phyloP scores from a whole-genome alignment of 1,139 yeast genomes.

The Lodderomyces parapsilosis region DNA sequence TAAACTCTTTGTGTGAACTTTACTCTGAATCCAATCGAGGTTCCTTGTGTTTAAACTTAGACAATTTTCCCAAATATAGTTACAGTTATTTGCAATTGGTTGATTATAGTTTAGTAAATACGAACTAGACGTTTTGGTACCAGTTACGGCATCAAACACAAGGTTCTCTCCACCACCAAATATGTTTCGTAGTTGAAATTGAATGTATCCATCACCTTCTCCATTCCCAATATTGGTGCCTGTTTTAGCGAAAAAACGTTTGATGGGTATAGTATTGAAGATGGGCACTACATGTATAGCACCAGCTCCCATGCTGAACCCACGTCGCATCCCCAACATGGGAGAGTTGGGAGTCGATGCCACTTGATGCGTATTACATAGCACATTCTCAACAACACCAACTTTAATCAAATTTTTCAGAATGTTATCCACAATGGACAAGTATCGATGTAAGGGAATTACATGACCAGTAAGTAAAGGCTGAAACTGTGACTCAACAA shows the following conservation, averaged over 20 bases:
- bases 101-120: slow-evolving; percentile 61
- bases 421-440: slow-evolving; percentile 41
- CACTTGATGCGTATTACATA: slow-evolving; percentile 38
- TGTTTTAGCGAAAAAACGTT: slow-evolving; percentile 72
- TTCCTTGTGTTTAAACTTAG: slow-evolving; percentile 58
- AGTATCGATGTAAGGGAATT: slow-evolving; percentile 35
- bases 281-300: slow-evolving; percentile 50
- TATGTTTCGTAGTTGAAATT: slow-evolving; percentile 70
- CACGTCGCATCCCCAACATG: not conserved
- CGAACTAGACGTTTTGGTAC: slow-evolving; percentile 78
- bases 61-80: slow-evolving; percentile 54
- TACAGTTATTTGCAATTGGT: slow-evolving; percentile 57
- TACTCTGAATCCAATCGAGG: slow-evolving; percentile 68
- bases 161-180: slow-evolving; percentile 89
- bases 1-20: slow-evolving; percentile 58
- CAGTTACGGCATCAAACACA: slow-evolving; percentile 72
- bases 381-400: slow-evolving; percentile 46
- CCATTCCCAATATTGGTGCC: slow-evolving; percentile 96
- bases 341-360: slow-evolving; percentile 9
- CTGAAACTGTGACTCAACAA: slow-evolving; percentile 52
- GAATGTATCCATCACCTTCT: slow-evolving; percentile 89
- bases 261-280: slow-evolving; percentile 59
- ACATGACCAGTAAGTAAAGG: slow-evolving; percentile 45
- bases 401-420: slow-evolving; percentile 40
- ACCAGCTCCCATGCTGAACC: slow-evolving; percentile 15